Evolutionary conservation across 2,329 filamentous ascomycete genomes (phyloP), one percentile per base, ranked within the genome.

Genomic region (Fusarium hainanense): DNA sequence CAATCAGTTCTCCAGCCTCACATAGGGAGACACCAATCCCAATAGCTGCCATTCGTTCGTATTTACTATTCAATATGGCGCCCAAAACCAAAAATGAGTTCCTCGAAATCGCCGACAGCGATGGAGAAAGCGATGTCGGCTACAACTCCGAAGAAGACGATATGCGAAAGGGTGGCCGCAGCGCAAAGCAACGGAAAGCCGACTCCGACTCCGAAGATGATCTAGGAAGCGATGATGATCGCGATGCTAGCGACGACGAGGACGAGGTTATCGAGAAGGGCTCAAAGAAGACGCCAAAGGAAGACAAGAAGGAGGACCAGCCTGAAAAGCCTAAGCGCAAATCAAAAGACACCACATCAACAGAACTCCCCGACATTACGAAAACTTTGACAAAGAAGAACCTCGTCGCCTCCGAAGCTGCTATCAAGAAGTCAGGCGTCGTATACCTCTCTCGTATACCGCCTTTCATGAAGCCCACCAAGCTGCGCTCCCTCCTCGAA

Each of bases 381-480:
- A 86, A 84, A 70, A 82, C 86, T 42, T 80, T 92, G 63, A 84
- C 86, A 43, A 89, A 90, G 77, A 90, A 92, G 81, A 91, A 92
- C 76, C 86, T 92, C 50, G 86, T 91, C 41, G 84, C 85, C 7
- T 87, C 89, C 13, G 87, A 89, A 67, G 86, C 86, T 37, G 89
- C 89, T 23, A 85, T 91, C 63, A 89, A 88, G 72, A 91, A 90
- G 77, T 93, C 92, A 0, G 93, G 93, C 68, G 92, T 97, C 14
- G 85, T 96, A 64, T 97, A 96, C 81, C 85, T 97, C 66, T 95
- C 92, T 7, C 89, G 93, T 63, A 88, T 96, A 68, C 93, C 93
- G 6, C 93, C 93, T 0, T 97, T 94, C 80, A 96, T 97, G 92
- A 94, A 94, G 75, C 92, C 93, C 9, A 83, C 85, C 54, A 94